Base-by-base conservation (phyloP, 805 yeast species). In the Pichia pseudocactophila region DNA sequence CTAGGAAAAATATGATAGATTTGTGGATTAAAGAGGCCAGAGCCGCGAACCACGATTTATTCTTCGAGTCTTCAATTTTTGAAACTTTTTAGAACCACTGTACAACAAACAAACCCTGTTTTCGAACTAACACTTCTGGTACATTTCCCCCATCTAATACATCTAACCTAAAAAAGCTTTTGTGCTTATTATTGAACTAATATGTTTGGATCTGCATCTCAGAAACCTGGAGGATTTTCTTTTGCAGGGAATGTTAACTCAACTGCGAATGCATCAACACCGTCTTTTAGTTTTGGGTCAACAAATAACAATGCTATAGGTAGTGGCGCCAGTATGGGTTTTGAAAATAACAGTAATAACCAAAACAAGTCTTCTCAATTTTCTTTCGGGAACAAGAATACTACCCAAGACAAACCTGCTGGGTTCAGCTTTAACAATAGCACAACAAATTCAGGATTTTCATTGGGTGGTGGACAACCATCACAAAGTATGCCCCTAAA, bases 151-250 rank as follows among this genome's bases (percentile, higher is more conserved):
- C n/a, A n/a, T n/a, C n/a, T n/a, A n/a, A n/a, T n/a, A n/a, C n/a
- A n/a, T n/a, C n/a, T n/a, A n/a, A n/a, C n/a, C n/a, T n/a, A n/a
- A n/a, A n/a, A n/a, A n/a, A n/a, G n/a, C n/a, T 22, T 22, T 22
- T 5, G 25, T 22, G 25, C 25, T n/a, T n/a, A n/a, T 8, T 10
- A 17, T 17, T 32, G 22, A 18, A 32, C 9, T 16, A 12, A n/a
- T 28, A 56, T 56, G 59, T 55, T 55, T 49, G 58, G 59, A 12
- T 44, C 57, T 15, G 18, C 56, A 7, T 41, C 55, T 3, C 48
- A 48, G 22, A 16, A 30, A 32, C 35, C 22, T 16, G 35, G 35
- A 12, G 39, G 32, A n/a, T 36, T 36, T 28, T 16, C 26, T 7
- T 36, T 36, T 25, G 26, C 11, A 10, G 26, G 20, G 17, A 11